Evolutionary conservation across 106 monocot genomes (phyloP).

Genomic region (Platanthera zijinensis): DNA sequence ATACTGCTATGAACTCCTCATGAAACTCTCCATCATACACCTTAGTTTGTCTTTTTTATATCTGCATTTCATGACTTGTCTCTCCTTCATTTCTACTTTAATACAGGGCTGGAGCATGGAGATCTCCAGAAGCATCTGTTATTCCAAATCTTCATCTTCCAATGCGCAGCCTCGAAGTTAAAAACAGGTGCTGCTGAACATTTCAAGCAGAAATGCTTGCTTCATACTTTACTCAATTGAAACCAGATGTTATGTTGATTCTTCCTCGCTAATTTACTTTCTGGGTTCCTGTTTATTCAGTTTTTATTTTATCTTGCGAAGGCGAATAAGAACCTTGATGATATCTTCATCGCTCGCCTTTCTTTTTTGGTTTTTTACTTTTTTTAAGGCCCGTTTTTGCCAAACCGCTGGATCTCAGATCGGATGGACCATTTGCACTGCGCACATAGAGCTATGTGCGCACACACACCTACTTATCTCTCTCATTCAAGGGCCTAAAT

Average conservation of each 20-base stretch:
- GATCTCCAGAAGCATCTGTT: conserved; percentile 31
- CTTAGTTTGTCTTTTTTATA: not conserved
- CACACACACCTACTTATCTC: no score
- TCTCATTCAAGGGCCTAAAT: no score
- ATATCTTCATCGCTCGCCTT: no score
- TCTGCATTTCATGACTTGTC: not conserved
- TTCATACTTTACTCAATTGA: not conserved
- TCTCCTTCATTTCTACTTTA: not conserved
- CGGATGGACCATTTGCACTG: no score
- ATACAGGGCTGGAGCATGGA: conserved; percentile 39
- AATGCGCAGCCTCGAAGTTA: conserved; percentile 61
- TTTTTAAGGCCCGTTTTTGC: no score
- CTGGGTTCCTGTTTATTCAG: not conserved
- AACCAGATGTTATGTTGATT: not conserved
- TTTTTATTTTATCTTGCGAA: not conserved
- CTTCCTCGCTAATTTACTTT: not conserved
- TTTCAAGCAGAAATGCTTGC: not conserved
- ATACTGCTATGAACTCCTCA: no score
- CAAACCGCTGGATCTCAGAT: no score
- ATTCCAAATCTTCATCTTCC: conserved; percentile 53
- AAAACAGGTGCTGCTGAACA: conserved; percentile 35
- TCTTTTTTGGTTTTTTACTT: no score
- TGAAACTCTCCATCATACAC: not conserved
- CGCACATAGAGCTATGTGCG: no score
- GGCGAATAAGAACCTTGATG: no score